Evolutionary conservation across 805 yeast genomes (phyloP).

Genomic region (Kodamaea neixiangensis): DNA sequence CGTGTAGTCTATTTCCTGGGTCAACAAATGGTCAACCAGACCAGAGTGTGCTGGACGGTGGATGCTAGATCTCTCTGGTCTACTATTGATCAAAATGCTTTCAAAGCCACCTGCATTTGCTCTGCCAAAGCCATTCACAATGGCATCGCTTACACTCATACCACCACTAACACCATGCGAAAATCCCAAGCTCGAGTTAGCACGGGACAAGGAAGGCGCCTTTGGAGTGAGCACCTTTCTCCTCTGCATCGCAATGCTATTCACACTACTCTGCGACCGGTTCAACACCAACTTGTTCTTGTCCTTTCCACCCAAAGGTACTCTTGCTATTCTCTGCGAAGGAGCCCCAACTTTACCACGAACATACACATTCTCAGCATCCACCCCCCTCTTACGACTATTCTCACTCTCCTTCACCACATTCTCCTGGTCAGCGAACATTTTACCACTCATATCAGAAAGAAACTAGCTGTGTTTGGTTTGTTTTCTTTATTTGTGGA

Average conservation of each 20-base stretch:
- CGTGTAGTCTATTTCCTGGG: constrained; percentile 5
- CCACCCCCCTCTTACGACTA: neutral
- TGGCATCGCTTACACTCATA: neutral
- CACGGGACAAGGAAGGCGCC: constrained; percentile 30
- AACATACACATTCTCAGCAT: constrained; percentile 7
- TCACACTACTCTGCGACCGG: constrained; percentile 30
- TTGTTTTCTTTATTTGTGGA: constrained; percentile 13
- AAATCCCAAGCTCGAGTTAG: constrained; percentile 8
- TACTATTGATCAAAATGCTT: too few relatives aligned
- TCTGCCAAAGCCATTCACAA: neutral
- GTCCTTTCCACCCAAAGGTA: constrained; percentile 45
- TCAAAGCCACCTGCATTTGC: neutral
- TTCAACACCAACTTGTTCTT: constrained; percentile 31
- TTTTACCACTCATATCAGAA: neutral
- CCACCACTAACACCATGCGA: constrained; percentile 16
- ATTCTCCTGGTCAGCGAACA: constrained; percentile 17
- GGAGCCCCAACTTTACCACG: neutral
- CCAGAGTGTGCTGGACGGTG: constrained; percentile 1
- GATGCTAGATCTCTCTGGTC: neutral
- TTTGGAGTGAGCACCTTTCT: constrained; percentile 10
- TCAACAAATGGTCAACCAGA: constrained; percentile 7
- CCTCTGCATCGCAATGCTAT: neutral
- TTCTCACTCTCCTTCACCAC: constrained; percentile 8
- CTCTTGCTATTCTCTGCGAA: constrained; percentile 18
- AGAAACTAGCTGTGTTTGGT: neutral